These are phyloP conservation scores for Ascochyta clinopodiicola DNA, from an alignment of 2,329 filamentous ascomycete genomes.

Conservation along the genomic window DNA sequence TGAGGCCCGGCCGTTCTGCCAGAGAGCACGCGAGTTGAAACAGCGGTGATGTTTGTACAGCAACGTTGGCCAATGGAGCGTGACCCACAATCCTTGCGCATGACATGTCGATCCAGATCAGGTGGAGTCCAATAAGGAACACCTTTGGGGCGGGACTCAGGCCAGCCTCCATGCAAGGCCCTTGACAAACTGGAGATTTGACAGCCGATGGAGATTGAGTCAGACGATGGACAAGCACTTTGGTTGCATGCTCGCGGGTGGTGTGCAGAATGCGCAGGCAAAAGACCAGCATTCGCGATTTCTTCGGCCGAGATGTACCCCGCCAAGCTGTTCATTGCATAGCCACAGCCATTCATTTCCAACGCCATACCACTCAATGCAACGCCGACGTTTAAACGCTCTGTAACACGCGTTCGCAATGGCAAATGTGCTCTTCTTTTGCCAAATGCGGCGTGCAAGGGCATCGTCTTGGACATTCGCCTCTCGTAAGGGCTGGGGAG, in stretches of 20 bases:
- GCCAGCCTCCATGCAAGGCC: constrained; percentile 22
- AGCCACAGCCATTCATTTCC: constrained; percentile 22
- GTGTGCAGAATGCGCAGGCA: constrained; percentile 15
- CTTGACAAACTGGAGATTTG: constrained; percentile 9
- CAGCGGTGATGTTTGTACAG: constrained; percentile 30
- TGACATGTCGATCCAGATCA: constrained; percentile 29
- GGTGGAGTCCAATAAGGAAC: constrained; percentile 22
- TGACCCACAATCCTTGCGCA: constrained; percentile 24
- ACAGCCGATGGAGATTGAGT: constrained; percentile 13
- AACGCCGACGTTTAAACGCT: constrained; percentile 23
- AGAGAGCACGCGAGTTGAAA: constrained; percentile 36
- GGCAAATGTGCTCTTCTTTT: constrained; percentile 22
- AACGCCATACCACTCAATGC: constrained; percentile 9
- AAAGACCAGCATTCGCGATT: constrained; percentile 9
- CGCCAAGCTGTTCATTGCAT: constrained; percentile 19
- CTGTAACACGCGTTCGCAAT: constrained; percentile 31
- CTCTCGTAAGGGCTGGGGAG: constrained; percentile 27
- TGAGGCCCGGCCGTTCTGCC: constrained; percentile 25
- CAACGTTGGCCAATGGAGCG: constrained; percentile 21
- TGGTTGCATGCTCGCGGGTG: constrained; percentile 15
- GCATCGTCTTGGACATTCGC: constrained; percentile 13
- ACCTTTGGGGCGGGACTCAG: constrained; percentile 22
- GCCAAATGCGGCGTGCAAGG: constrained; percentile 16
- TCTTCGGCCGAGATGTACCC: constrained; percentile 9
- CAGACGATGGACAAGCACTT: constrained; percentile 9